phyloP scores from a whole-genome alignment of 306 rosid genomes.

The Rubus idaeus region DNA sequence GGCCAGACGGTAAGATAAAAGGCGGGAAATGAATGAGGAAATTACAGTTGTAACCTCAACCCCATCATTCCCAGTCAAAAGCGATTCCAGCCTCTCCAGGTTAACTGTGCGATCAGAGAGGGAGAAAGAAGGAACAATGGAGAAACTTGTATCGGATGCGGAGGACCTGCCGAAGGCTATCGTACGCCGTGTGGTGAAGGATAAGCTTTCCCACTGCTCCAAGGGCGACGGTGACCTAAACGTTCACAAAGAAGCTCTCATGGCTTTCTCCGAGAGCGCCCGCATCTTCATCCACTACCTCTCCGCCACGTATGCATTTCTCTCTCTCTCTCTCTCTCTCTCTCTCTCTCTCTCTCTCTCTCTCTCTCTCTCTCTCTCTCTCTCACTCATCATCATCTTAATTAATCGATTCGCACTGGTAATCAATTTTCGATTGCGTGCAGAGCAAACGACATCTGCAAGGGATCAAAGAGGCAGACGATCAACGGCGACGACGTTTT shows the following conservation, averaged over 20 bases:
- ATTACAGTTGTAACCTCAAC: not conserved
- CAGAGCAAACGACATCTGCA: conserved; percentile 95
- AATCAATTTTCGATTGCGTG: not conserved
- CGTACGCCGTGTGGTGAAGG: conserved; percentile 93
- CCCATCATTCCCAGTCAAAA: not conserved
- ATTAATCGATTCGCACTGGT: not conserved
- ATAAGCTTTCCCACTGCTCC: conserved; percentile 70
- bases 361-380: not conserved
- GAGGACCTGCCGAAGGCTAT: conserved; percentile 81
- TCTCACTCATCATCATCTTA: not conserved
- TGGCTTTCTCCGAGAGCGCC: conserved; percentile 83
- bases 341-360: too few relatives aligned
- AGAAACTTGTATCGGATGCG: conserved; percentile 46
- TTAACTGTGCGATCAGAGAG: not conserved
- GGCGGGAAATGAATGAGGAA: conserved; percentile 1
- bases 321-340: not conserved
- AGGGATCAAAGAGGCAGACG: conserved; percentile 85
- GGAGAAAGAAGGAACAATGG: conserved; percentile 28
- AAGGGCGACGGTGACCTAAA: conserved; percentile 53
- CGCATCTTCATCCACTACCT: conserved; percentile 92
- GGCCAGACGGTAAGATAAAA: not conserved
- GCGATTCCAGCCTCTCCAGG: not conserved
- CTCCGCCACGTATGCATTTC: conserved; percentile 67
- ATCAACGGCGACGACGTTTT: conserved; percentile 75
- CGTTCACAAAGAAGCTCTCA: conserved; percentile 70